Base-by-base conservation (phyloP, 1,284 basidiomycete species). In the Rhodotorula sp. region DNA sequence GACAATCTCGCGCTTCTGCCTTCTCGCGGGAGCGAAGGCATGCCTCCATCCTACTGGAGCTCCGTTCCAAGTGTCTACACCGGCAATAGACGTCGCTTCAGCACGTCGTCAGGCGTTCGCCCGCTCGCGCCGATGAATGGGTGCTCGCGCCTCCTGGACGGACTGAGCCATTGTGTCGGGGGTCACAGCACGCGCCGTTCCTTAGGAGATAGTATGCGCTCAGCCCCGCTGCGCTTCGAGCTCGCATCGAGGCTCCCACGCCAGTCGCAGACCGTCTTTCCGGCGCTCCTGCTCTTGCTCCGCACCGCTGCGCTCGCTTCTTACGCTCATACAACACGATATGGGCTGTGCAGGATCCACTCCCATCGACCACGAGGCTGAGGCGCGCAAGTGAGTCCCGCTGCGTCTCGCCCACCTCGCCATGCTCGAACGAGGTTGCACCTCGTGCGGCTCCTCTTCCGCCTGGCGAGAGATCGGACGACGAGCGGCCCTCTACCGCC, bases 331-430 rank as follows among this genome's bases (percentile, higher is more conserved):
- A 15, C n/a, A 36, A 22, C 37, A 27, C 19, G 27, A 29, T 4
- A 73, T 73, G 71, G 71, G 68, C 8, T 73, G 71, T 41, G 71
- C 64, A 32, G 46, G 39, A 6, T 80, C 79, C 39, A 79, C 79
- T 57, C 66, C 65, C 9, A 72, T 75, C 41, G 80, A 81, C 66
- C 73, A 68, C 62, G 80, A 81, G 72, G 80, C 78, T 7, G 73
- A 78, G 73, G 72, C 71, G 34, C 75, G 80, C 22, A 81, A 79
- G 63, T 58, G 21, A 25, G 63, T 29, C 17, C 32, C 15, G 25
- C 41, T 17, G 17, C 8, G 10, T 34, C 60, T 9, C 22, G 36
- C 22, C 34, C 27, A 22, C 32, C 46, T n/a, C 7, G 9, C 7
- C n/a, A n/a, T n/a, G n/a, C n/a, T n/a, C n/a, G n/a, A n/a, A n/a